Conservation (phyloP, 352 stramenopile genomes). For the Phytopythium aichiense region DNA sequence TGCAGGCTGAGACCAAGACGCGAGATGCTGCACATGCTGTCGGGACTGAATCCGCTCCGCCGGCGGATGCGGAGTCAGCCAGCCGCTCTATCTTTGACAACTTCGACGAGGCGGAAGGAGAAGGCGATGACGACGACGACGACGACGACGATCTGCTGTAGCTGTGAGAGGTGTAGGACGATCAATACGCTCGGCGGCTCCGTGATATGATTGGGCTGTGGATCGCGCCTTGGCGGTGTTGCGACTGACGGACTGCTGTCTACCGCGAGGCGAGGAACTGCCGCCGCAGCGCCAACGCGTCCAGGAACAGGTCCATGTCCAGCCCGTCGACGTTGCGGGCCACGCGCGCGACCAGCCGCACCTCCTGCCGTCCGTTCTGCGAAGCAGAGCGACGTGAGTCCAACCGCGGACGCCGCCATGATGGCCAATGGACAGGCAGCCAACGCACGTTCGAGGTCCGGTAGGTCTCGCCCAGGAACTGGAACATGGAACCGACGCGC, state of each 20-base stretch:
- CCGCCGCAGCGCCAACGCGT: slow-evolving; percentile 63
- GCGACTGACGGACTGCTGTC: background rate
- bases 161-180: slow-evolving; percentile 6
- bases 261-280: slow-evolving; percentile 62
- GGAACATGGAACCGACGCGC: slow-evolving; percentile 71
- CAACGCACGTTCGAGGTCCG: slow-evolving; percentile 17
- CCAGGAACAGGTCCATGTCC: slow-evolving; percentile 76
- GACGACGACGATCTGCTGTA: slow-evolving; percentile 74
- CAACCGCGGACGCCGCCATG: background rate
- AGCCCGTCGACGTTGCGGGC: slow-evolving; percentile 75
- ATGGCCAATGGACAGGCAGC: background rate
- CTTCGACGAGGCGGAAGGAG: slow-evolving; percentile 58
- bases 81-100: slow-evolving; percentile 60
- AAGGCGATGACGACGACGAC: slow-evolving; percentile 26
- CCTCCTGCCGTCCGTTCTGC: slow-evolving; percentile 22
- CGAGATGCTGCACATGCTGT: background rate
- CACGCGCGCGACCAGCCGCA: slow-evolving; percentile 66
- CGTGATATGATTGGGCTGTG: background rate
- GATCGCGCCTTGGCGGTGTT: background rate
- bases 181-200: background rate
- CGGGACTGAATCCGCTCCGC: background rate
- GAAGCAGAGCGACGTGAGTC: slow-evolving; percentile 4
- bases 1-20: background rate
- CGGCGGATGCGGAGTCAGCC: slow-evolving; percentile 4
- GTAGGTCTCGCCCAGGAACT: slow-evolving; percentile 82